Base-by-base conservation (phyloP, 306 rosid genomes). In the Casuarina glauca region DNA sequence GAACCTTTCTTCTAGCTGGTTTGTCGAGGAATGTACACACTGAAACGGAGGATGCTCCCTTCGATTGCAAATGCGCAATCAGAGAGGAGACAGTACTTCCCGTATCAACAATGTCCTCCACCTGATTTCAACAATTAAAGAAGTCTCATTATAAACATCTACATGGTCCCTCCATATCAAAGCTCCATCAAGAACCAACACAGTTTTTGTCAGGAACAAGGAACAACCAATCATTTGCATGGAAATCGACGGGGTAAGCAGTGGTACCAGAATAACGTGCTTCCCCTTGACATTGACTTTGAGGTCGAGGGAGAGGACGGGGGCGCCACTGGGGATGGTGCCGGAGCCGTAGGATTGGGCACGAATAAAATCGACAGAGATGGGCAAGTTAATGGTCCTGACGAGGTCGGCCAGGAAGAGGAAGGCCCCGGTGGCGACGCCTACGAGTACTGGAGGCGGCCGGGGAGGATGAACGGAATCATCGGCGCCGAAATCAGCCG, bases 341-440 rank as follows among this genome's bases (percentile, higher is more conserved):
- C 91, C 93, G 6, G 80, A 87, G 53, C 96, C 96, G 81, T 95
- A 95, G 49, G 98, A 95, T 50, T 89, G 89, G 61, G 72, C 97
- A 2, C 96, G 86, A 42, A 95, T 74, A 26, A 92, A 82, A 79
- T 95, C 97, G 2, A 95, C 85, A 12, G 88, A 9, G 63, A 91
- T 32, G 6, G 97, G 92, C 32, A 95, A 84, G 11, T 79, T 67
- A 46, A 95, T 82, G 79, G 61, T 84, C 19, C 97, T 89, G 73
- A 89, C 97, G 8, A 95, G 78, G 87, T 92, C 97, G 44, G 98
- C 98, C 6, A 90, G 68, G 86, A 94, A 94, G 58, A 90, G 51
- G 63, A 92, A 89, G 1, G 97, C 97, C 51, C 98, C 98, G 9
- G 94, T 90, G 84, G 93, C 95, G 0, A 94, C 97, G 67, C 98